These are phyloP conservation scores for Marsdenia floribunda DNA, from an alignment of 257 asterid genomes.

Conservation along the genomic window DNA sequence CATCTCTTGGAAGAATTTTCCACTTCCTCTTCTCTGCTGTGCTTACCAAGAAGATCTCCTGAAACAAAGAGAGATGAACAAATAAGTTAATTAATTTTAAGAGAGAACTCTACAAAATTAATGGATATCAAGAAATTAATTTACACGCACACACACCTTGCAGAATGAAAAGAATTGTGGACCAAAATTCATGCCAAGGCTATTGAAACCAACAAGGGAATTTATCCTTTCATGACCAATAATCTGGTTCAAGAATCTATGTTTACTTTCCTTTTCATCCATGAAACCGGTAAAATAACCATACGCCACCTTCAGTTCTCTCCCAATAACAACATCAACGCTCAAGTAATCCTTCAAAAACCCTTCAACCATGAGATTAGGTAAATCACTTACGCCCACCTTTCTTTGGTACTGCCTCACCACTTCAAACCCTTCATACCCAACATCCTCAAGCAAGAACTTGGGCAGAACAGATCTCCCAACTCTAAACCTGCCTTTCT, in stretches of 20 bases:
- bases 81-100: background rate
- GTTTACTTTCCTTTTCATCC: constrained; percentile 20
- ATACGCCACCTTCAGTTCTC: constrained; percentile 25
- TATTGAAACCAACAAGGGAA: constrained; percentile 24
- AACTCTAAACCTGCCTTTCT: constrained; percentile 9
- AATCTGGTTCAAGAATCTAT: constrained; percentile 4
- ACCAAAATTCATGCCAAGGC: constrained; percentile 7
- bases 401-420: constrained; percentile 18
- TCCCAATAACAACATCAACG: constrained; percentile 30
- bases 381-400: constrained; percentile 27
- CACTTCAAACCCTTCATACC: constrained; percentile 27
- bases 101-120: too few species aligned
- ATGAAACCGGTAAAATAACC: constrained; percentile 29
- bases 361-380: constrained; percentile 35
- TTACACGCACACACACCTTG: constrained; percentile 19
- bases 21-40: constrained; percentile 23
- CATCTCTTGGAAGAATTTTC: constrained; percentile 24
- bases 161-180: constrained; percentile 14
- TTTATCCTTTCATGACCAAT: constrained; percentile 14
- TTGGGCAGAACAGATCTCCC: constrained; percentile 36
- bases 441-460: constrained; percentile 36
- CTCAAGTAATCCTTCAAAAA: constrained; percentile 32
- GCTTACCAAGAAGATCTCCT: constrained; percentile 30
- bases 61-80: constrained; percentile 1
- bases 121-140: background rate